Evolutionary conservation across 2,329 filamentous ascomycete species (phyloP).

Genomic region (Botrytis sinoallii): DNA sequence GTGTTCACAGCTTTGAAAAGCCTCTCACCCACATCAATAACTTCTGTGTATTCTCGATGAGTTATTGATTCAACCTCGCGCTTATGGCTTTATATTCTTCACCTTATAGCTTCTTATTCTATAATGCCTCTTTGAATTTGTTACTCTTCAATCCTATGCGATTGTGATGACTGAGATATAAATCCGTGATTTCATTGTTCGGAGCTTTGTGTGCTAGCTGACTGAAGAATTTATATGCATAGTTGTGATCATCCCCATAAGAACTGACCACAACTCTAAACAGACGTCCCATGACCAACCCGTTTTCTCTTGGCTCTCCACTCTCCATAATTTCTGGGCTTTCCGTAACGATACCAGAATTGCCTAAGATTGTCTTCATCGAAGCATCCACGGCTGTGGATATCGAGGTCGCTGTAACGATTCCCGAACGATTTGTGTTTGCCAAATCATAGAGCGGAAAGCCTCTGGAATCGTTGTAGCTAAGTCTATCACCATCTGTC

Average conservation of each 20-base stretch:
- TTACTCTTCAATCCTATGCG: not conserved
- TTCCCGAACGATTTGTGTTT: slow-evolving; percentile 9
- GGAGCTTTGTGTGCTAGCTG: slow-evolving; percentile 14
- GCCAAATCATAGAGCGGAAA: too few relatives aligned
- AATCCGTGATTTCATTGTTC: slow-evolving; percentile 6
- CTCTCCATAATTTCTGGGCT: too few relatives aligned
- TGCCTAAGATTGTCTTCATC: too few relatives aligned
- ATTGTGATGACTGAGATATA: slow-evolving; percentile 6
- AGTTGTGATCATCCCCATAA: not conserved
- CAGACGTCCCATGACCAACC: not conserved
- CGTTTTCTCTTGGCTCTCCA: not conserved
- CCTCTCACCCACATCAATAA: slow-evolving; percentile 3
- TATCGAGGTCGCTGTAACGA: slow-evolving; percentile 8
- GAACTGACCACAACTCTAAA: not conserved
- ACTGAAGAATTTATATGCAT: slow-evolving; percentile 9
- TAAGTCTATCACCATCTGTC: too few relatives aligned
- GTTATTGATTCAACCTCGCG: not conserved
- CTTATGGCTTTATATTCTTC: slow-evolving; percentile 16
- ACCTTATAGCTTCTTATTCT: not conserved
- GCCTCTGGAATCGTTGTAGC: too few relatives aligned
- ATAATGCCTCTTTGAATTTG: not conserved
- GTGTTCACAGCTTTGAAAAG: slow-evolving; percentile 10
- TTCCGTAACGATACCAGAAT: not conserved
- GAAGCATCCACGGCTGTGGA: not conserved
- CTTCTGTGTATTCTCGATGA: slow-evolving; percentile 11